phyloP scores from a whole-genome alignment of 2,329 filamentous ascomycete species.

The Colletotrichum lindemuthianum region DNA sequence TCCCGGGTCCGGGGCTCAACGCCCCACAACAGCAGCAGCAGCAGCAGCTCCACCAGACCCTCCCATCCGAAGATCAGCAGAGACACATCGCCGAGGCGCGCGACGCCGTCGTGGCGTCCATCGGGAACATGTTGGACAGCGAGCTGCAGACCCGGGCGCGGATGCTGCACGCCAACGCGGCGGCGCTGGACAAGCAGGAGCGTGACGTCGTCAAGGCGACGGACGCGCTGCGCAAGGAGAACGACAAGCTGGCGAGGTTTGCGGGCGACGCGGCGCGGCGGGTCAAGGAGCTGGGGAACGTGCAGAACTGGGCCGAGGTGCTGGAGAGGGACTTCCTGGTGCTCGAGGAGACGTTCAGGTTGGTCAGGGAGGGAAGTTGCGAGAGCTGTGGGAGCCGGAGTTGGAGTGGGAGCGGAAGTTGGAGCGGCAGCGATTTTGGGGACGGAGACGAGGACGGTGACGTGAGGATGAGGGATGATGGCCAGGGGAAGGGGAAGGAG shows the following conservation, averaged over 20 bases:
- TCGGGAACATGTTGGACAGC: conserved; percentile 76
- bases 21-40: conserved; percentile 2
- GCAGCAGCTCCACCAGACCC: conserved; percentile 45
- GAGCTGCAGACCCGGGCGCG: conserved; percentile 74
- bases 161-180: conserved; percentile 75
- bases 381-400: conserved; percentile 43
- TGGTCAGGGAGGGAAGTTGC: conserved; percentile 54
- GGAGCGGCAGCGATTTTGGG: conserved; percentile 48
- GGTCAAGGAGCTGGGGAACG: conserved; percentile 82
- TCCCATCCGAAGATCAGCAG: conserved; percentile 55
- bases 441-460: conserved; percentile 23
- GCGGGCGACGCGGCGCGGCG: conserved; percentile 69
- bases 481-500: conserved; percentile 40
- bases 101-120: conserved; percentile 67
- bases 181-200: conserved; percentile 74
- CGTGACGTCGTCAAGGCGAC: conserved; percentile 70
- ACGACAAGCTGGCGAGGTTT: conserved; percentile 71
- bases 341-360: conserved; percentile 70
- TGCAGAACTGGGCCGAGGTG: conserved; percentile 90
- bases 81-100: conserved; percentile 66
- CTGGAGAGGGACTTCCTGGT: conserved; percentile 74
- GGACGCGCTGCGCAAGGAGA: conserved; percentile 69
- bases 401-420: conserved; percentile 45
- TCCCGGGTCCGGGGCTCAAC: neutral
- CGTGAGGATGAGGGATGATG: conserved; percentile 27